Conservation (phyloP, 176 grass and related monocot species). For the Oryza officinalis region DNA sequence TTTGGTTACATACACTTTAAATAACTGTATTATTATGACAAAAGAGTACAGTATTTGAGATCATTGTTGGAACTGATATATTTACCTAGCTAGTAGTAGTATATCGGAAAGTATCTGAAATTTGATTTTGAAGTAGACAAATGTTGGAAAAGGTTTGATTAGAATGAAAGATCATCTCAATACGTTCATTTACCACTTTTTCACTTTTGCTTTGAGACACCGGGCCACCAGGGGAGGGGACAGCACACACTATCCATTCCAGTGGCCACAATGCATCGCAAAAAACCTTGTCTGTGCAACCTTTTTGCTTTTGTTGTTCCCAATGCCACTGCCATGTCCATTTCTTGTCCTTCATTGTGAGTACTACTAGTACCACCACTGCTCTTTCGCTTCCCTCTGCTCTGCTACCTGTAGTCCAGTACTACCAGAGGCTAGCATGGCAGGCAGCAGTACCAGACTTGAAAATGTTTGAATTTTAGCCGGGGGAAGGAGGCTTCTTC, state of each 20-base stretch:
- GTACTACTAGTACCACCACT: neutral
- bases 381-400: neutral
- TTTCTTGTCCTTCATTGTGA: neutral
- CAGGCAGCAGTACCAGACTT: neutral
- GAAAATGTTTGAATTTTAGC: neutral
- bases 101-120: neutral
- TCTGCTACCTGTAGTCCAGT: neutral
- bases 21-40: no score
- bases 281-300: neutral
- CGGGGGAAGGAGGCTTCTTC: neutral
- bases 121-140: neutral
- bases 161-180: neutral
- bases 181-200: neutral
- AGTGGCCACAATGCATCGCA: neutral
- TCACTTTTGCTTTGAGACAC: neutral
- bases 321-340: conserved; percentile 6
- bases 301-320: conserved; percentile 28
- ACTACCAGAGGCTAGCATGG: no score
- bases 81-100: no score
- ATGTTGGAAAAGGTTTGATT: neutral
- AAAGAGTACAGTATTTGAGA: no score
- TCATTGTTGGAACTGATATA: no score
- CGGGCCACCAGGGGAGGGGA: neutral
- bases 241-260: neutral
- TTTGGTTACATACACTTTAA: no score